Conservation (phyloP, 805 yeast species). For the Yarrowia sp. region DNA sequence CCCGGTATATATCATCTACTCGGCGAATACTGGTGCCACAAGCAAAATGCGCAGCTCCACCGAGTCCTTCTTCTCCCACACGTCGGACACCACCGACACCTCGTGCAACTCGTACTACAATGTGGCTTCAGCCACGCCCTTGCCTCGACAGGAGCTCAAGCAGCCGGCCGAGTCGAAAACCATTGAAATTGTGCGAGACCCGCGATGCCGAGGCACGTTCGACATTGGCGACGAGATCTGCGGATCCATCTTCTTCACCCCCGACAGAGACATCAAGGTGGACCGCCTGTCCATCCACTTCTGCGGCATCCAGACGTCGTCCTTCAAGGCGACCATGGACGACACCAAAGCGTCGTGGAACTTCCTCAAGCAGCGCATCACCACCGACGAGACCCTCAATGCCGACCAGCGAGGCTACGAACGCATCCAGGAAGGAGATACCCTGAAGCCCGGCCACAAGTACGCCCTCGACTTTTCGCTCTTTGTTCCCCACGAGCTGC, state of each 20-base stretch:
- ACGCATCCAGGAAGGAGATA: constrained; percentile 10
- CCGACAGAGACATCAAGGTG: constrained; percentile 11
- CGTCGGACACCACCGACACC: constrained; percentile 25
- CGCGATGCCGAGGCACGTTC: constrained; percentile 14
- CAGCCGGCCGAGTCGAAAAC: neutral
- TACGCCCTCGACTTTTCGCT: constrained; percentile 23
- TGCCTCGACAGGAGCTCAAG: constrained; percentile 19
- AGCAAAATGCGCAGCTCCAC: neutral
- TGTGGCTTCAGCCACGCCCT: constrained; percentile 8
- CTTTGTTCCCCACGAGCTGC: constrained; percentile 23
- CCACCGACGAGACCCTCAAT: constrained; percentile 22
- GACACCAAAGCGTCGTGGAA: constrained; percentile 21
- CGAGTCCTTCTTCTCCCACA: constrained; percentile 17
- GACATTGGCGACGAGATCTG: constrained; percentile 24
- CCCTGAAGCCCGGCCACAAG: neutral
- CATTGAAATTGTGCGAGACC: constrained; percentile 19
- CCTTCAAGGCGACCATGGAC: constrained; percentile 24
- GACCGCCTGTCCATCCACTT: constrained; percentile 11
- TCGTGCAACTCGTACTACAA: constrained; percentile 23
- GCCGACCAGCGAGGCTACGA: constrained; percentile 5
- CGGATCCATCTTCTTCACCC: constrained; percentile 12
- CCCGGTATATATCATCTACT: neutral
- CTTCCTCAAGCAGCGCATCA: constrained; percentile 3
- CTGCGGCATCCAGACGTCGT: constrained; percentile 10
- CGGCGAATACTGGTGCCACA: too few relatives aligned